Evolutionary conservation across 257 asterid species (phyloP).

Genomic region (Ligustrum vulgare): DNA sequence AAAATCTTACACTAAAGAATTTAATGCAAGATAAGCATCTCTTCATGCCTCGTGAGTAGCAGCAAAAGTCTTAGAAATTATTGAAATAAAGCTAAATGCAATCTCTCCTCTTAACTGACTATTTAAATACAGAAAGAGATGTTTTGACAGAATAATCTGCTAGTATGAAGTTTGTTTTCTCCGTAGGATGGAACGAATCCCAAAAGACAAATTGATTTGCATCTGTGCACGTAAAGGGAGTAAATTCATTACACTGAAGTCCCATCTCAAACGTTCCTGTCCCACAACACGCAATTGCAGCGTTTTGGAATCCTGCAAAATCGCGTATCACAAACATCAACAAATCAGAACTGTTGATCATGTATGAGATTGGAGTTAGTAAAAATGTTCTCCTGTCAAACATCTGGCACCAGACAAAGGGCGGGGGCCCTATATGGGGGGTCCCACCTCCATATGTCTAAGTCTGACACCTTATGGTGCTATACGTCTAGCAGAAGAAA

Average conservation of each 20-base stretch:
- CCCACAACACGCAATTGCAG: constrained; percentile 45
- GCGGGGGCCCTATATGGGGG: too few relatives aligned
- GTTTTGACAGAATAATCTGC: constrained; percentile 26
- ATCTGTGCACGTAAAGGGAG: constrained; percentile 42
- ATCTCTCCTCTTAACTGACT: not conserved
- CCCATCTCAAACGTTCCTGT: constrained; percentile 49
- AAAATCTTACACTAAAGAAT: not conserved
- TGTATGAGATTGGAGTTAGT: not conserved
- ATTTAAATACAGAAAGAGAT: not conserved
- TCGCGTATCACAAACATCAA: not conserved
- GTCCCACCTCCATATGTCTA: too few relatives aligned
- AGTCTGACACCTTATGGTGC: too few relatives aligned
- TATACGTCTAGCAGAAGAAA: too few relatives aligned
- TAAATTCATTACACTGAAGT: constrained; percentile 30
- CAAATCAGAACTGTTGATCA: not conserved
- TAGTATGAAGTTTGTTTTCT: constrained; percentile 35
- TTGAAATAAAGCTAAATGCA: not conserved
- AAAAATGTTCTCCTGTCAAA: too few relatives aligned
- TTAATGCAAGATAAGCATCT: not conserved
- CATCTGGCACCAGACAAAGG: too few relatives aligned
- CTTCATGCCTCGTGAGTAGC: not conserved
- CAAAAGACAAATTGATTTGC: constrained; percentile 44
- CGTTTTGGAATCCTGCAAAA: constrained; percentile 32
- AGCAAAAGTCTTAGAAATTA: not conserved
- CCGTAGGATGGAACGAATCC: constrained; percentile 47